phyloP scores from a whole-genome alignment of 192 early-diverging fungal genomes.

The Obelidium mucronatum region DNA sequence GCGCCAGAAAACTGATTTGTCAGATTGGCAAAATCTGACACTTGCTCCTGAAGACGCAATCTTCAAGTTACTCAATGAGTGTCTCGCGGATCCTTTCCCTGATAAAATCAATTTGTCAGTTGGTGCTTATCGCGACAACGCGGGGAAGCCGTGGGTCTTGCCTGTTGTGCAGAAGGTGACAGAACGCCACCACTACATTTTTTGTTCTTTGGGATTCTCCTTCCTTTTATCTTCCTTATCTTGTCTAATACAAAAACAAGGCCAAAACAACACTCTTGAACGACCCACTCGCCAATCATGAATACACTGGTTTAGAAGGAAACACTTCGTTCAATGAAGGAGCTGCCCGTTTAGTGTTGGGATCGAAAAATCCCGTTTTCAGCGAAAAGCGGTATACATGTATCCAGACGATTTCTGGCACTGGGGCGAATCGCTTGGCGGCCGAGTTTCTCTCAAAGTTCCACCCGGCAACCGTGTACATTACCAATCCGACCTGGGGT shows the following conservation, averaged over 20 bases:
- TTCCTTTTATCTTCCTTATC: constrained; percentile 50
- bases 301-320: constrained; percentile 92
- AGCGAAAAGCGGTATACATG: constrained; percentile 66
- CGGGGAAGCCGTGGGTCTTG: constrained; percentile 93
- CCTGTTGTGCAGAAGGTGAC: constrained; percentile 91
- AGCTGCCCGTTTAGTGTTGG: constrained; percentile 81
- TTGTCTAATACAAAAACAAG: constrained; percentile 36
- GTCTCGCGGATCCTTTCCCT: constrained; percentile 78
- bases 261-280: constrained; percentile 78
- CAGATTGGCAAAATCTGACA: constrained; percentile 27
- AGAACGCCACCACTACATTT: constrained; percentile 87
- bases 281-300: constrained; percentile 83
- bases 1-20: neutral
- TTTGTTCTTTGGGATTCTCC: constrained; percentile 82
- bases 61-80: constrained; percentile 84
- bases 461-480: constrained; percentile 69
- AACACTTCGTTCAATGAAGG: constrained; percentile 78
- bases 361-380: constrained; percentile 73
- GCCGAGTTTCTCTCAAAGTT: constrained; percentile 84
- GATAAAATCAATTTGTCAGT: constrained; percentile 93
- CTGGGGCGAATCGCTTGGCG: constrained; percentile 87
- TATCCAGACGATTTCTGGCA: constrained; percentile 94
- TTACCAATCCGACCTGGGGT: constrained; percentile 98
- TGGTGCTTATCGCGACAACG: constrained; percentile 92
- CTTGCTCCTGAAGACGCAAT: constrained; percentile 88